These are phyloP conservation scores for Diacronema lutheri DNA, from an alignment of 78 protist genomes.

Conservation along the genomic window DNA sequence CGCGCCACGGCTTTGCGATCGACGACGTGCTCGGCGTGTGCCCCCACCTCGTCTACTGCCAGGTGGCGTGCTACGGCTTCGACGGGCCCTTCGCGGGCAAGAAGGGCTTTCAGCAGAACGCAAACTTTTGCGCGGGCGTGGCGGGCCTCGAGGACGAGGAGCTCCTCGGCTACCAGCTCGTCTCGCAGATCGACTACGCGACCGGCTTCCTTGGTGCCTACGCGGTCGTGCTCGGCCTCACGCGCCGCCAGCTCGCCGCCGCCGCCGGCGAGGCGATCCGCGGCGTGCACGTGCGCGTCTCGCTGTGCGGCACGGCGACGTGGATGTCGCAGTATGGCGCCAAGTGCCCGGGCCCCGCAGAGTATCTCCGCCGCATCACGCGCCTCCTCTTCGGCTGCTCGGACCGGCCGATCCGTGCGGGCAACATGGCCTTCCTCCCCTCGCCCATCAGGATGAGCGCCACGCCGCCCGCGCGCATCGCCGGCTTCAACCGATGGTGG, in stretches of 20 bases:
- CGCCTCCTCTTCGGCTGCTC: neutral
- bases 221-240: neutral
- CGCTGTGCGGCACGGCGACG: neutral
- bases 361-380: neutral
- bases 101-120: neutral
- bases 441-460: neutral
- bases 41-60: neutral
- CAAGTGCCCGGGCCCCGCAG: neutral
- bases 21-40: neutral
- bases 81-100: neutral
- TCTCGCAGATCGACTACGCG: constrained; percentile 1
- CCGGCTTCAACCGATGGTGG: neutral
- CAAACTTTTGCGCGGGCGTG: neutral
- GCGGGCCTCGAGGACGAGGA: neutral
- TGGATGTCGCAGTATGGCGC: neutral
- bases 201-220: neutral
- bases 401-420: neutral
- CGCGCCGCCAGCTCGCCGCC: neutral
- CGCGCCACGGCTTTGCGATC: neutral
- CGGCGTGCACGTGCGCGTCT: neutral
- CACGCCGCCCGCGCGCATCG: neutral
- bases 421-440: neutral
- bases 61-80: neutral
- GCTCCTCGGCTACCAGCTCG: neutral
- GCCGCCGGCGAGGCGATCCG: neutral